A percentile compares a stretch with the other conserved stretches of the same genome.
Conservation (phyloP, 2,329 filamentous ascomycete species). For the Monosporascus cannonballus region DNA sequence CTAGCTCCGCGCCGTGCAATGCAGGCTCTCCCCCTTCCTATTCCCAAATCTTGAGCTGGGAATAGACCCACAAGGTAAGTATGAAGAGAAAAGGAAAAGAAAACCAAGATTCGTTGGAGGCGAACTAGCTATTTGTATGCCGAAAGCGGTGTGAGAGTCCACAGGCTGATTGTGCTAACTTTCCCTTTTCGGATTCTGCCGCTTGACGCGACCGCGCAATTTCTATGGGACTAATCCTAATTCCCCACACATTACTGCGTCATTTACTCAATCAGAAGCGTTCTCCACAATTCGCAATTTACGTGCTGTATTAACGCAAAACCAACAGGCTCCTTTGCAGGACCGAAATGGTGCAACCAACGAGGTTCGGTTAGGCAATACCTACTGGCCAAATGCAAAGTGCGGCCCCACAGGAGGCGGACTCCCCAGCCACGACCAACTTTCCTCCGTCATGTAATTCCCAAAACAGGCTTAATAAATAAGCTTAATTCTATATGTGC, state of each 20-base stretch:
- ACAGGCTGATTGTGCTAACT: conserved; percentile 11
- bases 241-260: background rate
- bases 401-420: too few species aligned
- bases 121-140: conserved; percentile 14
- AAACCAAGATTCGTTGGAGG: conserved; percentile 8
- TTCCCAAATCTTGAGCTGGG: conserved; percentile 37
- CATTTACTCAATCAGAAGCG: background rate
- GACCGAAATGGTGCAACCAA: too few species aligned
- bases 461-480: too few species aligned
- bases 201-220: background rate
- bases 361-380: too few species aligned
- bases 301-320: too few species aligned
- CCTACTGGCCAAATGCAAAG: too few species aligned
- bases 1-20: conserved; percentile 48
- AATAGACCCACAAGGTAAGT: conserved; percentile 43
- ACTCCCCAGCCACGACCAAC: too few species aligned
- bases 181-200: conserved; percentile 1
- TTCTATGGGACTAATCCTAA: background rate
- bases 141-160: conserved; percentile 1
- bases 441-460: too few species aligned
- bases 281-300: too few species aligned
- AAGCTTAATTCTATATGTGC: too few species aligned
- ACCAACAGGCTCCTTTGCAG: too few species aligned
- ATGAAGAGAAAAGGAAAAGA: conserved; percentile 37
- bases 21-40: conserved; percentile 40